Conservation (phyloP, 2,329 filamentous ascomycete species). For the Podosphaera xanthii region DNA sequence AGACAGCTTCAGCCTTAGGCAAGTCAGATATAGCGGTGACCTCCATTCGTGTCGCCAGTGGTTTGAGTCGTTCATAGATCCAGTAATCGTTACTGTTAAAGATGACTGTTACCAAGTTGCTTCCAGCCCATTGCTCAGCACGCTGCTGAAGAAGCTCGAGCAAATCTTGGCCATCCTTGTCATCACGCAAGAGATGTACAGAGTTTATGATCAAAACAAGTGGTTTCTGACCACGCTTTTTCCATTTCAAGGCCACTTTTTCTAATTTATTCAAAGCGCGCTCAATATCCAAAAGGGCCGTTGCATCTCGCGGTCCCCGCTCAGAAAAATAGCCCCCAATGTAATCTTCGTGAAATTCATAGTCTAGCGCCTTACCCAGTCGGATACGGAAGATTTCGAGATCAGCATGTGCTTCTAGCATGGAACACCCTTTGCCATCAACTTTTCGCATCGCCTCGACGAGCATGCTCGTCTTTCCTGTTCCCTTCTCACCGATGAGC, state of each 20-base stretch:
- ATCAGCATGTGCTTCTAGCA: slow-evolving; percentile 93
- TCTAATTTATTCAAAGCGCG: slow-evolving; percentile 94
- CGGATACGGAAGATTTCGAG: slow-evolving; percentile 85
- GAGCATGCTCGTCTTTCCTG: slow-evolving; percentile 91
- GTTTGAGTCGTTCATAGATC: slow-evolving; percentile 89
- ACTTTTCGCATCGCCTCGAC: slow-evolving; percentile 88
- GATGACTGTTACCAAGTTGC: slow-evolving; percentile 72
- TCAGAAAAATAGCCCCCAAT: slow-evolving; percentile 94
- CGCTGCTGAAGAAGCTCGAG: slow-evolving; percentile 88
- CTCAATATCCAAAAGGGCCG: slow-evolving; percentile 82
- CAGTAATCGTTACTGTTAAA: slow-evolving; percentile 97
- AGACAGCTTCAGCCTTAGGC: slow-evolving; percentile 52
- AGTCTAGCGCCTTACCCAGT: slow-evolving; percentile 82
- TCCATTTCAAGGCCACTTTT: slow-evolving; percentile 63
- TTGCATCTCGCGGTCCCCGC: slow-evolving; percentile 73
- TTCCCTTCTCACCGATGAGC: slow-evolving; percentile 84
- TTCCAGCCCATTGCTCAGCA: slow-evolving; percentile 88
- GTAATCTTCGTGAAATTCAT: slow-evolving; percentile 93
- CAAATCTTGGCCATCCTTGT: slow-evolving; percentile 79
- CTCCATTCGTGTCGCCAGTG: slow-evolving; percentile 84
- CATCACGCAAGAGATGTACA: slow-evolving; percentile 72
- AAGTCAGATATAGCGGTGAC: slow-evolving; percentile 72
- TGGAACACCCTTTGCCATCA: slow-evolving; percentile 68
- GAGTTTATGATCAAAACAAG: slow-evolving; percentile 89
- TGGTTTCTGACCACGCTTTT: slow-evolving; percentile 36